Evolutionary conservation across 257 asterid species (phyloP).

Genomic region (Capsicum rhomboideum): DNA sequence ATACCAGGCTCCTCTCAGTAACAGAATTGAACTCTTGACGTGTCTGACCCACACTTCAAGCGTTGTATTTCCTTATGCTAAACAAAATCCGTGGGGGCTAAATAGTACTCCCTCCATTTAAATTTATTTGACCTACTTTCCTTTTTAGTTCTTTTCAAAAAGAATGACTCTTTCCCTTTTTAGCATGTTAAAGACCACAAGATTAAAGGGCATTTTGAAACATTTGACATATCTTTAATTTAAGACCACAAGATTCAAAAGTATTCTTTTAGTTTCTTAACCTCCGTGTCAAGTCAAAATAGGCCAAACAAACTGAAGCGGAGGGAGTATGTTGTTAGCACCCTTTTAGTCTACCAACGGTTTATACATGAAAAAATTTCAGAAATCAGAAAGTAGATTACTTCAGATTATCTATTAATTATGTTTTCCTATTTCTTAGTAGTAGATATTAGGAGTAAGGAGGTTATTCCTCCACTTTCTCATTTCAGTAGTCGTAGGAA

Average conservation of each 20-base stretch:
- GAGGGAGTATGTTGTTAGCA: neutral
- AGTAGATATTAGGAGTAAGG: neutral
- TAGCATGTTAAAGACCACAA: too few relatives aligned
- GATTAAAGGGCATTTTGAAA: too few relatives aligned
- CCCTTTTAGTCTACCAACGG: neutral
- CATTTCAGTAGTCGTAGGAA: neutral
- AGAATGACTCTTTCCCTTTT: too few relatives aligned
- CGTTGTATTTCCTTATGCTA: neutral
- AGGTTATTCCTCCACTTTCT: neutral
- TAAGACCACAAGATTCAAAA: too few relatives aligned
- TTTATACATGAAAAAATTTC: neutral
- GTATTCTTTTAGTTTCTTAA: too few relatives aligned
- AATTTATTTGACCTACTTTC: too few relatives aligned
- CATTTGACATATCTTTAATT: too few relatives aligned
- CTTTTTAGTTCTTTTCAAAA: too few relatives aligned
- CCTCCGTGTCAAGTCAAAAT: too few relatives aligned
- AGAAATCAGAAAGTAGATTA: neutral
- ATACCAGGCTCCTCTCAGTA: neutral
- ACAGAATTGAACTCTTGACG: neutral
- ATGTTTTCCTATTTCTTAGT: neutral
- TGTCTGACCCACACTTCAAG: neutral
- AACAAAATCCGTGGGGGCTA: neutral
- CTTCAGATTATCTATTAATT: neutral
- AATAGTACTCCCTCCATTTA: neutral
- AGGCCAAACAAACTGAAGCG: too few relatives aligned